phyloP scores from a whole-genome alignment of 1,284 basidiomycete genomes.

The Xerocomus minutiporus region DNA sequence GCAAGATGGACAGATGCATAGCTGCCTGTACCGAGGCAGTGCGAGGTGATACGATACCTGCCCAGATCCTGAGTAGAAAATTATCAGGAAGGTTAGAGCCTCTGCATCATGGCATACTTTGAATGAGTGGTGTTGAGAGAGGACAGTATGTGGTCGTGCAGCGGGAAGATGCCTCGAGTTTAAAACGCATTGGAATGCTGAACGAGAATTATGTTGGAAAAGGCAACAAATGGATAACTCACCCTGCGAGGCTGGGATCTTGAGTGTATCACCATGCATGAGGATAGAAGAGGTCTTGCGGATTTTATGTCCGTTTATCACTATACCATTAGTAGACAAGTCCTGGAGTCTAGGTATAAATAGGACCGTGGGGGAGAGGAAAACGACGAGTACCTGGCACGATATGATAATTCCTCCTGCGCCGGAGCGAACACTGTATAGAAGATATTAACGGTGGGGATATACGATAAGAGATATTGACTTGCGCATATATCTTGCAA shows the following conservation, averaged over 20 bases:
- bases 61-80: constrained; percentile 46
- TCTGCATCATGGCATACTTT: constrained; percentile 40
- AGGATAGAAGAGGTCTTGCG: constrained; percentile 61
- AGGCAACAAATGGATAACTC: neutral
- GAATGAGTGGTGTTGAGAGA: constrained; percentile 46
- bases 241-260: constrained; percentile 65
- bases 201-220: neutral
- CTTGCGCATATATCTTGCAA: constrained; percentile 75
- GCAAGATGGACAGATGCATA: constrained; percentile 80
- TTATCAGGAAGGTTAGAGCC: constrained; percentile 2
- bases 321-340: constrained; percentile 71
- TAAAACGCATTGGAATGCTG: constrained; percentile 68
- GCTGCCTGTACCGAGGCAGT: constrained; percentile 73
- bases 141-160: constrained; percentile 53
- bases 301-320: constrained; percentile 66
- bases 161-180: constrained; percentile 48
- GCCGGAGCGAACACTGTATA: constrained; percentile 53
- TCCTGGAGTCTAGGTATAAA: constrained; percentile 44
- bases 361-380: neutral
- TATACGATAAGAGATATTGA: constrained; percentile 6
- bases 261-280: constrained; percentile 67
- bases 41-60: constrained; percentile 63
- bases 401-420: constrained; percentile 70
- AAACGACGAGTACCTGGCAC: constrained; percentile 50
- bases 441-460: neutral